phyloP scores from a whole-genome alignment of 768 basidiomycete species.

The Tylopilus rubrobrunneus region DNA sequence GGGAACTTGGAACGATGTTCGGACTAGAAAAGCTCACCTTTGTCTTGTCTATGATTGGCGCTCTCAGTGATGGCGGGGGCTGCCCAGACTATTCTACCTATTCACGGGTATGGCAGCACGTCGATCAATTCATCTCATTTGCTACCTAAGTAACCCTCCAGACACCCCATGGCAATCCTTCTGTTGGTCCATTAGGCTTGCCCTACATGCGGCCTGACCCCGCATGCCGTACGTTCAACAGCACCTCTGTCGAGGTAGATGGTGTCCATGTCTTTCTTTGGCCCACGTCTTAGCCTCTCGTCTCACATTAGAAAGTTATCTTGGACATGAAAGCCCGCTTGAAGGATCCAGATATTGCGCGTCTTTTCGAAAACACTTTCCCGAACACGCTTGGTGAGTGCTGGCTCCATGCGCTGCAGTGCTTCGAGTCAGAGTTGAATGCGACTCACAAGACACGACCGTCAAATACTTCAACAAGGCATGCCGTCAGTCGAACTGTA shows the following conservation, averaged over 20 bases:
- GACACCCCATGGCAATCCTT: slow-evolving; percentile 58
- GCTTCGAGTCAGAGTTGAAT: neutral
- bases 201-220: slow-evolving; percentile 72
- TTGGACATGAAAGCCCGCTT: slow-evolving; percentile 66
- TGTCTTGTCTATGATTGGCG: slow-evolving; percentile 22
- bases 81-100: slow-evolving; percentile 65
- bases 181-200: slow-evolving; percentile 55
- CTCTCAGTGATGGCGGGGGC: slow-evolving; percentile 24
- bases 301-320: slow-evolving; percentile 55
- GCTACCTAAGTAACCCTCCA: slow-evolving; percentile 21
- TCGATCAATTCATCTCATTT: neutral
- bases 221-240: slow-evolving; percentile 73
- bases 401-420: neutral
- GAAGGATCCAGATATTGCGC: slow-evolving; percentile 74
- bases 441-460: slow-evolving; percentile 56
- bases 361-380: slow-evolving; percentile 79
- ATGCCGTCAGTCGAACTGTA: neutral
- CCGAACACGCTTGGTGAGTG: slow-evolving; percentile 72
- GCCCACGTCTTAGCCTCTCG: neutral
- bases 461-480: slow-evolving; percentile 72
- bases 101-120: slow-evolving; percentile 41
- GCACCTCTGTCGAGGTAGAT: slow-evolving; percentile 65
- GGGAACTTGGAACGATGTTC: slow-evolving; percentile 17
- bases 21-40: slow-evolving; percentile 22
- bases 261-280: neutral